These are phyloP conservation scores for Cystobasidium sp. DNA, from an alignment of 1,284 basidiomycete genomes.

Conservation along the genomic window DNA sequence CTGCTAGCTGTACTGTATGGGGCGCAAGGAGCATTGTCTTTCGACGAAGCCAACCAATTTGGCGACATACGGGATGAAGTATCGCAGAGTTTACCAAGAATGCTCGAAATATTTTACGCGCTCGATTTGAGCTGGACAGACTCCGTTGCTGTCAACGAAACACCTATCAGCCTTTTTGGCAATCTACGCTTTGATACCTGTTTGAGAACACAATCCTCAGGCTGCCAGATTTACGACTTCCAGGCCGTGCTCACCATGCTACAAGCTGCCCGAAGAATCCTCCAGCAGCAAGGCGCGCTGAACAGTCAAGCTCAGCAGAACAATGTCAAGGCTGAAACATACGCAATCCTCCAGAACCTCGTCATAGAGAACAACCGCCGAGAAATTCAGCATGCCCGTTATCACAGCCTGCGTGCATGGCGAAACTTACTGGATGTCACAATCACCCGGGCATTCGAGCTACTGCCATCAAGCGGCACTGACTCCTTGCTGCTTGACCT, in stretches of 20 bases:
- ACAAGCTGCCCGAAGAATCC: constrained; percentile 64
- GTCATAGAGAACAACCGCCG: constrained; percentile 84
- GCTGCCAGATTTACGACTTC: constrained; percentile 81
- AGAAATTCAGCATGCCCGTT: constrained; percentile 73
- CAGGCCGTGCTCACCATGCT: constrained; percentile 71
- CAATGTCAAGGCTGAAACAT: constrained; percentile 70
- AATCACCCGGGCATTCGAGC: constrained; percentile 79
- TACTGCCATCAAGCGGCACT: constrained; percentile 74
- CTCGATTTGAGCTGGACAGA: constrained; percentile 88
- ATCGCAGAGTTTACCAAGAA: constrained; percentile 77
- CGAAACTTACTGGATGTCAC: constrained; percentile 77
- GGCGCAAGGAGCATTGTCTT: constrained; percentile 47
- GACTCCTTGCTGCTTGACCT: constrained; percentile 87
- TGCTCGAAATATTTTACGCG: constrained; percentile 84
- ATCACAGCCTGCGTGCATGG: constrained; percentile 78
- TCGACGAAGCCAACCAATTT: constrained; percentile 45
- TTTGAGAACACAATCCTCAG: constrained; percentile 69
- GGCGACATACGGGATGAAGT: constrained; percentile 59
- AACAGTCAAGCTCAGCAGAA: constrained; percentile 68
- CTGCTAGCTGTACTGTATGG: constrained; percentile 47
- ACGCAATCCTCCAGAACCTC: constrained; percentile 78
- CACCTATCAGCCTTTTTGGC: constrained; percentile 71
- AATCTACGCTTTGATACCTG: constrained; percentile 76
- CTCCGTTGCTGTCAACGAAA: constrained; percentile 65
- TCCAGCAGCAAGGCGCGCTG: constrained; percentile 72